A percentile compares a stretch with the other conserved stretches of the same genome.
phyloP scores from a whole-genome alignment of 2,329 filamentous ascomycete genomes.

The Nectriaceae sp. region DNA sequence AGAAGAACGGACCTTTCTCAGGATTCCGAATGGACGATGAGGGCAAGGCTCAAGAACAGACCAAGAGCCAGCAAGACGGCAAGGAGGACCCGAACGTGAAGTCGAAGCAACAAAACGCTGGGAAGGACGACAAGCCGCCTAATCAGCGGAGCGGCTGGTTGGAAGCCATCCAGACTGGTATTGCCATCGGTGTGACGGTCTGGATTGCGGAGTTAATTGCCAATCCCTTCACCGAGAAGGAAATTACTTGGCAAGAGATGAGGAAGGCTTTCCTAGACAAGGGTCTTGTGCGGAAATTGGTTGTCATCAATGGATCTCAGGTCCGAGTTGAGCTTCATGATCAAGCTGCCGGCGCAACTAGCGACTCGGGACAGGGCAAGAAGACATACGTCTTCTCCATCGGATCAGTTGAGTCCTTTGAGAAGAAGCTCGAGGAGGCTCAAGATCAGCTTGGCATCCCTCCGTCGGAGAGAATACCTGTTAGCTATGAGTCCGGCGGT shows the following conservation, averaged over 20 bases:
- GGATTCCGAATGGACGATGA: constrained; percentile 22
- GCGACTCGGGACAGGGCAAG: constrained; percentile 26
- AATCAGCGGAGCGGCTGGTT: constrained; percentile 37
- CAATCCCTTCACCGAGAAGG: constrained; percentile 52
- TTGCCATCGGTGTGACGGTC: constrained; percentile 55
- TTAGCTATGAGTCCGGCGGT: constrained; percentile 81
- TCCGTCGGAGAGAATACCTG: constrained; percentile 83
- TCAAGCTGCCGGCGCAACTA: constrained; percentile 52
- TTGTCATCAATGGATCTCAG: constrained; percentile 69
- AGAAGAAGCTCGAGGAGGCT: constrained; percentile 82
- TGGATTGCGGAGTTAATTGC: constrained; percentile 45
- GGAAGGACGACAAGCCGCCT: constrained; percentile 37
- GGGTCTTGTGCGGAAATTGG: constrained; percentile 90
- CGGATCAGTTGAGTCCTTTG: constrained; percentile 90
- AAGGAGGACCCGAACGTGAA: constrained; percentile 22
- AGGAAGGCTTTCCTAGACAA: constrained; percentile 92
- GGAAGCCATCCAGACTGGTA: constrained; percentile 37
- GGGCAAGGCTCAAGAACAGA: constrained; percentile 18
- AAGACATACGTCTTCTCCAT: constrained; percentile 85
- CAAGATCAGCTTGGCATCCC: constrained; percentile 88
- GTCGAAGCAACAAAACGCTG: constrained; percentile 25
- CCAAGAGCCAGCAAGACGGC: constrained; percentile 18
- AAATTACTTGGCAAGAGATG: constrained; percentile 99
- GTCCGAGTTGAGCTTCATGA: constrained; percentile 82
- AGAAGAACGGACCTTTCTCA: constrained; percentile 21